Base-by-base conservation (phyloP, 2,329 filamentous ascomycete genomes). In the Clonostachys sp. region DNA sequence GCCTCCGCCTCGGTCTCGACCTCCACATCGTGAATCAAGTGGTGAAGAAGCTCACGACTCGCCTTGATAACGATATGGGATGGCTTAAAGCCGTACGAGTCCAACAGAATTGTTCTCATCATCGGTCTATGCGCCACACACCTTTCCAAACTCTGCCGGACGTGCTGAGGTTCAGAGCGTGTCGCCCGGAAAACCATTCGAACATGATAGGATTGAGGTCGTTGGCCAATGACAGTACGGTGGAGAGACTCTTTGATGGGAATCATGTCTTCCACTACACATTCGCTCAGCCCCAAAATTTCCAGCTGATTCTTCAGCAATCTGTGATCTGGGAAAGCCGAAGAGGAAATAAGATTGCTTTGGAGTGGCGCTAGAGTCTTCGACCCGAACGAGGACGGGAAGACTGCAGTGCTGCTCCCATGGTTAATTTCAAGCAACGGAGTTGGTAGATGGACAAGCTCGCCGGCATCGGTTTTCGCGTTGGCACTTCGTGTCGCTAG, bases 181-280 rank as follows among this genome's bases (percentile, higher is more conserved):
- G 50, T 48, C 40, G 64, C 46, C 6, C 56, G 56, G 44, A 66
- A 67, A 12, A 61, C 56, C 44, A 66, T 54, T 39, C 62, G 62
- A 46, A 58, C 58, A 39, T 63, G 57, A 49, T 65, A 67, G 10
- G 65, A 65, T 49, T 65, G 62, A 10, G 61, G 59, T 18, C 65
- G 57, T 35, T 53, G 51, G 9, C 64, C 65, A n/a, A 55, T 48
- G 5, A 58, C 59, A 14, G 61, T 60, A 14, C 63, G 50, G 38
- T 60, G 55, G 24, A 66, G 51, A 7, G 58, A 57, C 35, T 56
- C 49, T 16, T 62, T 57, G 36, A 68, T 57, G 2, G 56, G 51
- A 12, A 67, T 51, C 9, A 61, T 46, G 41, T 62, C 57, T 48
- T 66, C 62, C 10, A 66, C 50, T 3, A 53, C 48, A 3, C 48